A percentile compares a stretch with the other conserved stretches of the same genome.
Conservation (phyloP, 352 stramenopile species). For the Phytopythium vexans region DNA sequence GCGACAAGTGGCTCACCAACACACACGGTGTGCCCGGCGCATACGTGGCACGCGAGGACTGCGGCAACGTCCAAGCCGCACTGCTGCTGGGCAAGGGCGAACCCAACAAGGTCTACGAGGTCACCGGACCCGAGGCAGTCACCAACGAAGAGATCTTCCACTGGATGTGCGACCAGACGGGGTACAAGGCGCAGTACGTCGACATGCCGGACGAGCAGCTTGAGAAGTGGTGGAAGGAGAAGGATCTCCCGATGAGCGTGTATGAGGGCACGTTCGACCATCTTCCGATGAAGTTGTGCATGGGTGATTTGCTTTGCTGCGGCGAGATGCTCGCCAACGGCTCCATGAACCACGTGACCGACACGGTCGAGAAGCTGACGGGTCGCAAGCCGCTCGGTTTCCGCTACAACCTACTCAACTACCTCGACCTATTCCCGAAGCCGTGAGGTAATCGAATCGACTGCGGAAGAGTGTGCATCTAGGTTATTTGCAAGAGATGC, state of each 20-base stretch:
- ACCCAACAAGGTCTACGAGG: constrained; percentile 22
- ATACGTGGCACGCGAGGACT: constrained; percentile 25
- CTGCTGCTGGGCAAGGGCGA: constrained; percentile 20
- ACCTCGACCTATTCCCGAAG: constrained; percentile 21
- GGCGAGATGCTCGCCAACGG: constrained; percentile 24
- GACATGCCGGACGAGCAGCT: constrained; percentile 30
- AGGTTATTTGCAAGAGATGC: too few relatives aligned
- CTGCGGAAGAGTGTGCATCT: too few relatives aligned
- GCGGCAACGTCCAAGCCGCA: constrained; percentile 13
- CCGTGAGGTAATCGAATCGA: too few relatives aligned
- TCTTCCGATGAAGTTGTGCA: constrained; percentile 27
- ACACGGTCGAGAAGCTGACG: constrained; percentile 27
- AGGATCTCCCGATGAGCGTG: constrained; percentile 15
- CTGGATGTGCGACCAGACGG: constrained; percentile 23
- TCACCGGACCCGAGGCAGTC: constrained; percentile 16
- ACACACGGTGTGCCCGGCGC: constrained; percentile 19
- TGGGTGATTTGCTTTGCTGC: constrained; percentile 22
- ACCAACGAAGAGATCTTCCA: constrained; percentile 18
- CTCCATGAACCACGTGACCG: constrained; percentile 14
- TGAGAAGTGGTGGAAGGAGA: constrained; percentile 18
- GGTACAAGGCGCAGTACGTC: constrained; percentile 22
- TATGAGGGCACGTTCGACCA: constrained; percentile 20
- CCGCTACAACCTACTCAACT: constrained; percentile 18
- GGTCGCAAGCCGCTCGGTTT: constrained; percentile 15
- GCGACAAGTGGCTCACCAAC: constrained; percentile 25